Percentiles rank a stretch among this genome's conserved stretches.
These are phyloP conservation scores for Ustilago lituana DNA, from an alignment of 1,284 basidiomycete genomes.

Conservation along the genomic window DNA sequence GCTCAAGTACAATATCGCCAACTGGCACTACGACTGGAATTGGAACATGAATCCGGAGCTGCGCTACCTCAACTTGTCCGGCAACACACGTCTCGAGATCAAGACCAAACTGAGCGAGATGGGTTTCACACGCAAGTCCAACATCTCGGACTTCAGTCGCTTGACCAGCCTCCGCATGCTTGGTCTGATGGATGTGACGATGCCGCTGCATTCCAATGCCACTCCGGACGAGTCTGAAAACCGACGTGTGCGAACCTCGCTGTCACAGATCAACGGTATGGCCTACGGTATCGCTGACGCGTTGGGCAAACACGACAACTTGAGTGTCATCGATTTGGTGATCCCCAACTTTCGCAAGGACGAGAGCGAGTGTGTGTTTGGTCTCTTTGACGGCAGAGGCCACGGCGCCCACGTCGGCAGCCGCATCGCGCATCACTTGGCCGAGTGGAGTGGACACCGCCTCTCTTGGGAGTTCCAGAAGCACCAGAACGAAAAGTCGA, in stretches of 20 bases:
- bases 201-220: slow-evolving; percentile 69
- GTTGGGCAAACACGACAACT: slow-evolving; percentile 73
- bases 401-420: slow-evolving; percentile 70
- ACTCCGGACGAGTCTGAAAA: slow-evolving; percentile 89
- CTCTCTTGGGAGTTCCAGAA: slow-evolving; percentile 58
- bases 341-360: slow-evolving; percentile 84
- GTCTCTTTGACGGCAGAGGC: slow-evolving; percentile 81
- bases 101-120: slow-evolving; percentile 72
- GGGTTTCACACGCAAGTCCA: slow-evolving; percentile 62
- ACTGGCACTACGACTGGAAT: slow-evolving; percentile 99
- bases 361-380: slow-evolving; percentile 88
- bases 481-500: slow-evolving; percentile 29
- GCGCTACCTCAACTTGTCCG: slow-evolving; percentile 86
- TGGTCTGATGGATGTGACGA: slow-evolving; percentile 97
- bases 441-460: slow-evolving; percentile 54
- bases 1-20: slow-evolving; percentile 97
- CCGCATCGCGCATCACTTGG: slow-evolving; percentile 71
- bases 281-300: slow-evolving; percentile 96
- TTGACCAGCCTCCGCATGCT: slow-evolving; percentile 84
- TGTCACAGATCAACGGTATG: slow-evolving; percentile 90
- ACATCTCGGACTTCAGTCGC: slow-evolving; percentile 85
- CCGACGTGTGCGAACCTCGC: slow-evolving; percentile 88
- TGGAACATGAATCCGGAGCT: slow-evolving; percentile 98
- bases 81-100: slow-evolving; percentile 88
- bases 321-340: slow-evolving; percentile 92